These are phyloP conservation scores for Lentinula guzmanii DNA, from an alignment of 768 basidiomycete species.

Conservation along the genomic window DNA sequence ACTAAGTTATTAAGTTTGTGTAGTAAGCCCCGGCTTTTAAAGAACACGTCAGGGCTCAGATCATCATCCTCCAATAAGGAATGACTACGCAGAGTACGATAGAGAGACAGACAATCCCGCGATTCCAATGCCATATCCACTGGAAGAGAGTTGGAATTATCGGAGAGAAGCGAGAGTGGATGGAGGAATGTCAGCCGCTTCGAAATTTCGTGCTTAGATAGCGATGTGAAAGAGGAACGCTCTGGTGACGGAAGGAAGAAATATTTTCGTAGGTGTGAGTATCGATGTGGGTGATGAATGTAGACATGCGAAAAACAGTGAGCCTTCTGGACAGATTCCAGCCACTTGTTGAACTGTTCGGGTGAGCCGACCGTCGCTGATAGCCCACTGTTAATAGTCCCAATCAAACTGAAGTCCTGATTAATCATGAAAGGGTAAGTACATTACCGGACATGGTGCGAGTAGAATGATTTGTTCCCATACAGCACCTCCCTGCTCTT, in stretches of 20 bases:
- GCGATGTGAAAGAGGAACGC: conserved; percentile 26
- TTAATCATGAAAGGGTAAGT: neutral
- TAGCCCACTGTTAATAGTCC: conserved; percentile 41
- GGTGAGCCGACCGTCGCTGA: conserved; percentile 69
- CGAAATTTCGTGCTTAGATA: conserved; percentile 30
- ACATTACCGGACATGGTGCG: conserved; percentile 71
- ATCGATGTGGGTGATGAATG: conserved; percentile 61
- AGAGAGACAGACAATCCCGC: conserved; percentile 47
- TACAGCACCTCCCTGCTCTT: conserved; percentile 61
- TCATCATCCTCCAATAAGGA: conserved; percentile 18
- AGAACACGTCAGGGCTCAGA: conserved; percentile 41
- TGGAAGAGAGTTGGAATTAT: conserved; percentile 45
- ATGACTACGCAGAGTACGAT: conserved; percentile 30
- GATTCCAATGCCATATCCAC: conserved; percentile 61
- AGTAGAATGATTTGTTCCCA: conserved; percentile 75
- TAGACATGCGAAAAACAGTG: conserved; percentile 56
- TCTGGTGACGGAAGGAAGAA: conserved; percentile 34
- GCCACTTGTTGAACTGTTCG: conserved; percentile 60
- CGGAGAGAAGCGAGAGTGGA: conserved; percentile 54
- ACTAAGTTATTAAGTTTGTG: neutral
- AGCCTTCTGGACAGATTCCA: conserved; percentile 51
- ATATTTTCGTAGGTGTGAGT: conserved; percentile 70
- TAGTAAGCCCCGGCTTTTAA: conserved; percentile 26
- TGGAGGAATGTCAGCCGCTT: conserved; percentile 50
- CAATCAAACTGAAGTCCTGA: neutral